phyloP scores from a whole-genome alignment of 371 early-diverging fungal species.

The Mortierella sp. region DNA sequence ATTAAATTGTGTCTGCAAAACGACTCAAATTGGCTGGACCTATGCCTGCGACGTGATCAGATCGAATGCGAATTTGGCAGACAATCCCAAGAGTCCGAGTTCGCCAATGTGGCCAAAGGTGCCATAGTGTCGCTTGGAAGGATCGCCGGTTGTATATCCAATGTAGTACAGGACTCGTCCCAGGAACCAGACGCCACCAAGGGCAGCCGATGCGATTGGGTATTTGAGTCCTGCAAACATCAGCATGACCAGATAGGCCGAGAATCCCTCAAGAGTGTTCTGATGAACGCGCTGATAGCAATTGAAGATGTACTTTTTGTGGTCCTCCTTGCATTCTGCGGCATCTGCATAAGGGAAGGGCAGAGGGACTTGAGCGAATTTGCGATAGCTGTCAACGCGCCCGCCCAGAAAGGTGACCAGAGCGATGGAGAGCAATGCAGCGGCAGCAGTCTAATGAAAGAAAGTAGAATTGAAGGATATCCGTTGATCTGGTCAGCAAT shows the following conservation, averaged over 20 bases:
- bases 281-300: constrained; percentile 80
- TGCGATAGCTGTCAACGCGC: constrained; percentile 68
- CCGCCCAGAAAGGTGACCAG: constrained; percentile 59
- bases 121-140: constrained; percentile 26
- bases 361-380: constrained; percentile 67
- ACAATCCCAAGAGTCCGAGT: constrained; percentile 23
- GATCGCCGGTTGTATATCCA: constrained; percentile 69
- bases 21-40: no score
- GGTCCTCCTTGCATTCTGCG: constrained; percentile 66
- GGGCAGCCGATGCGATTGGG: constrained; percentile 62
- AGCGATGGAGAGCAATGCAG: constrained; percentile 57
- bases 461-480: background rate
- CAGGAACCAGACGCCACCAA: constrained; percentile 60
- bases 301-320: constrained; percentile 70
- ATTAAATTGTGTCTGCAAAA: no score
- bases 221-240: constrained; percentile 62
- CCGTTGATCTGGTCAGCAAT: no score
- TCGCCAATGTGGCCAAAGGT: constrained; percentile 34
- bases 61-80: constrained; percentile 25
- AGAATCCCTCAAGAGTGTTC: constrained; percentile 55
- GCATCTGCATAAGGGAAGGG: constrained; percentile 73
- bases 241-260: constrained; percentile 47
- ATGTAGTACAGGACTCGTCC: constrained; percentile 60
- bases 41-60: constrained; percentile 13
- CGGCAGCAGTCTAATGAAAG: constrained; percentile 25